Percentiles rank a stretch among this genome's conserved stretches.
These are phyloP conservation scores for Pythium monospermum DNA, from an alignment of 352 stramenopile genomes.

Conservation along the genomic window DNA sequence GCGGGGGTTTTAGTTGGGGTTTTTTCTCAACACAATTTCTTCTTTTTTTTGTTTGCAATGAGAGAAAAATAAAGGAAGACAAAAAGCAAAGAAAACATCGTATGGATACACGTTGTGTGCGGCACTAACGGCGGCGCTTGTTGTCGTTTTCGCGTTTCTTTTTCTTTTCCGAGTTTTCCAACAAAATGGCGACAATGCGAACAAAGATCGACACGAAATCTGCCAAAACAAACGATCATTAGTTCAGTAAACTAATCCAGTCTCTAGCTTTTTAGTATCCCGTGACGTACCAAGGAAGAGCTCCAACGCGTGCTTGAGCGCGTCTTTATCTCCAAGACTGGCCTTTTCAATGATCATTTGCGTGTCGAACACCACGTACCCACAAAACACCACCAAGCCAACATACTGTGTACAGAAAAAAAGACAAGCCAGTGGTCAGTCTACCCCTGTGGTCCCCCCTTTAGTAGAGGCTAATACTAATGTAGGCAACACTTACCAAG, in stretches of 20 bases:
- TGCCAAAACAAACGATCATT: slow-evolving; percentile 15
- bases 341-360: slow-evolving; percentile 91
- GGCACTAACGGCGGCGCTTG: slow-evolving; percentile 23
- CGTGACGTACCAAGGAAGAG: slow-evolving; percentile 77
- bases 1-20: too few species aligned
- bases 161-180: slow-evolving; percentile 65
- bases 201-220: slow-evolving; percentile 88
- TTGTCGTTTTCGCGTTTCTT: slow-evolving; percentile 31
- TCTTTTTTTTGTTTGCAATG: too few species aligned
- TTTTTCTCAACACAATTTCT: too few species aligned
- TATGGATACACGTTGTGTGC: too few species aligned
- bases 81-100: too few species aligned
- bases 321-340: slow-evolving; percentile 74
- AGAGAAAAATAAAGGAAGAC: too few species aligned
- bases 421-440: too few species aligned
- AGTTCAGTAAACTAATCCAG: neutral
- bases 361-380: slow-evolving; percentile 89
- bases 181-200: slow-evolving; percentile 76
- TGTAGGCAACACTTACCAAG: slow-evolving; percentile 31
- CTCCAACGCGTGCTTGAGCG: slow-evolving; percentile 73
- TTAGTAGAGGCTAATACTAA: neutral
- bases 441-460: neutral
- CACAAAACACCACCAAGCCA: slow-evolving; percentile 85
- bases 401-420: slow-evolving; percentile 39
- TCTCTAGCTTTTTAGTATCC: too few species aligned